Percentiles rank a stretch among this genome's conserved stretches.
phyloP scores from a whole-genome alignment of 2,329 filamentous ascomycete species.

The Neofusicoccum parvum region DNA sequence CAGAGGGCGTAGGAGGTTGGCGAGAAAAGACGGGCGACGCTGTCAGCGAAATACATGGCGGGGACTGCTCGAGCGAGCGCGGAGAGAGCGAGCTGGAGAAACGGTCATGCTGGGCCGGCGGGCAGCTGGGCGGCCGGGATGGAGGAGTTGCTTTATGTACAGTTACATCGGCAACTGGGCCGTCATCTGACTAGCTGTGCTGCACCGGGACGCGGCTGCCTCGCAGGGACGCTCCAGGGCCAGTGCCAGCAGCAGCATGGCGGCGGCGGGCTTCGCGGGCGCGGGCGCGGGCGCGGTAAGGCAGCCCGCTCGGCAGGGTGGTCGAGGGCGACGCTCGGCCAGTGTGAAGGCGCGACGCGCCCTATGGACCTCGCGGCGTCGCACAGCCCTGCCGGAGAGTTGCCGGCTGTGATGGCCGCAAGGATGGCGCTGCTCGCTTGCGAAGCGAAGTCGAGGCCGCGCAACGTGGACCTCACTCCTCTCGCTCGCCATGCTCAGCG shows the following conservation, averaged over 20 bases:
- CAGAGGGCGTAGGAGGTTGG: background rate
- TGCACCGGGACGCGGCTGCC: too few species aligned
- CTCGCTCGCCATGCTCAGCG: too few species aligned
- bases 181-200: background rate
- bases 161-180: background rate
- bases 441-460: background rate
- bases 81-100: background rate
- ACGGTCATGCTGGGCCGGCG: background rate
- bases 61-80: background rate
- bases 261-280: too few species aligned
- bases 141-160: background rate
- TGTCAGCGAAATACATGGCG: background rate
- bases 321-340: background rate
- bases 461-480: background rate
- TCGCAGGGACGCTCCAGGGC: too few species aligned
- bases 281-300: background rate
- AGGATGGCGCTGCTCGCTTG: slow-evolving; percentile 1
- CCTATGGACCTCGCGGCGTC: background rate
- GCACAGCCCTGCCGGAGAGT: background rate
- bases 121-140: background rate
- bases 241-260: background rate
- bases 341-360: background rate
- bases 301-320: background rate
- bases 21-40: background rate
- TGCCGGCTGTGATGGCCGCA: background rate